Percentiles rank a stretch among this genome's conserved stretches.
Evolutionary conservation across 2,329 filamentous ascomycete genomes (phyloP).

Genomic region (Zymoseptoria passerinii): DNA sequence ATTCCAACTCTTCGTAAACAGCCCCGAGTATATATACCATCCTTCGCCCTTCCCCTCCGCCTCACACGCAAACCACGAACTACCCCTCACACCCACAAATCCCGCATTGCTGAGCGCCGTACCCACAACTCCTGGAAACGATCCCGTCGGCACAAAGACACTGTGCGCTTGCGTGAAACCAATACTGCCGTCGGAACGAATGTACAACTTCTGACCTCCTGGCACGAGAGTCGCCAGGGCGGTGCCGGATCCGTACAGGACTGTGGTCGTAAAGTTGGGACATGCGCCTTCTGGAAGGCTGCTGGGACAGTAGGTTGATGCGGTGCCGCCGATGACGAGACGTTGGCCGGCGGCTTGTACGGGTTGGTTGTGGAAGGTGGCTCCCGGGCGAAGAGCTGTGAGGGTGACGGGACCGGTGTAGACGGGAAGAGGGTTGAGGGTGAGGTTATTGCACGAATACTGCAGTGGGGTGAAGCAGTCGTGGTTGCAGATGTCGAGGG

Average conservation of each 20-base stretch:
- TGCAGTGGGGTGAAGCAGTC: neutral
- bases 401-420: neutral
- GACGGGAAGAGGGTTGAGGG: neutral
- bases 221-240: conserved; percentile 13
- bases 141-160: neutral
- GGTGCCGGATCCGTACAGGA: conserved; percentile 1
- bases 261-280: neutral
- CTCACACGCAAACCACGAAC: conserved; percentile 13
- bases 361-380: neutral
- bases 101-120: conserved; percentile 13
- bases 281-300: neutral
- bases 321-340: neutral
- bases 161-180: conserved; percentile 16
- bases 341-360: neutral
- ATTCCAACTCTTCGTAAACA: neutral
- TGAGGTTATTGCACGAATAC: neutral
- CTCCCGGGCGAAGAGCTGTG: neutral
- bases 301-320: neutral
- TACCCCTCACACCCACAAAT: conserved; percentile 12
- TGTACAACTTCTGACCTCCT: conserved; percentile 18
- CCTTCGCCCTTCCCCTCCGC: neutral
- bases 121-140: conserved; percentile 5
- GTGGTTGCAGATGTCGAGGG: neutral
- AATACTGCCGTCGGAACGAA: conserved; percentile 13
- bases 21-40: neutral